Evolutionary conservation across 257 asterid species (phyloP), one percentile per base, ranked within the genome.

Genomic region (Linderniella brevidens): DNA sequence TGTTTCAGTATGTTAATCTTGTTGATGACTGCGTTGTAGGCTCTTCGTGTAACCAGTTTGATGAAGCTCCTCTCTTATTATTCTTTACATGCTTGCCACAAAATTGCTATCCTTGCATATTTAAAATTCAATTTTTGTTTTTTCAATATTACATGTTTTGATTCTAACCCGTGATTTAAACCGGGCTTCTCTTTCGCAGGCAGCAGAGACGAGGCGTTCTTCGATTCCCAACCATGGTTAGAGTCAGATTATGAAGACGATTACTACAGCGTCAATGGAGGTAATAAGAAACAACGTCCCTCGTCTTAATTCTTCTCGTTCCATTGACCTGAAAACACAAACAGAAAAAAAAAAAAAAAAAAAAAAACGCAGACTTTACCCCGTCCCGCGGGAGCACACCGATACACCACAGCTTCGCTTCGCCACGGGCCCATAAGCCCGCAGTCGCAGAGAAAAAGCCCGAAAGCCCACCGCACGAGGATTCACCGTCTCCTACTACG

Each of bases 181-280:
- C n/a, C n/a, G n/a, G n/a, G n/a, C 32, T 25, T 6, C 32, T 38
- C 59, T 55, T 37, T 60, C 66, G 60, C 77, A 85, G 93, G 81
- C 57, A 82, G 93, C 77, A 79, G 73, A 64, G 94, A 79, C 20
- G 96, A 86, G 55, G 54, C 72, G 17, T 82, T 86, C 68, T 82
- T 77, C 29, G 93, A 86, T 48, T 70, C 94, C 19, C 90, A 77
- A 20, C 73, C 85, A 8, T 82, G 94, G 86, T 49, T 82, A 18
- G 96, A 86, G 52, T 86, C 94, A 0, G 96, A 86, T 50, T 60
- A 84, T 8, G 96, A 86, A 36, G 96, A 86, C 54, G 96, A 82
- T 52, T 86, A 76, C 54, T 50, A 44, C 38, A 86, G 96, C 56
- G 83, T 82, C 11, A 77, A 82, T 20, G 93, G 94, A 38, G 94